A percentile compares a stretch with the other conserved stretches of the same genome.
Evolutionary conservation across 192 early-diverging fungal species (phyloP).

Genomic region (Backusella mclennaniae): DNA sequence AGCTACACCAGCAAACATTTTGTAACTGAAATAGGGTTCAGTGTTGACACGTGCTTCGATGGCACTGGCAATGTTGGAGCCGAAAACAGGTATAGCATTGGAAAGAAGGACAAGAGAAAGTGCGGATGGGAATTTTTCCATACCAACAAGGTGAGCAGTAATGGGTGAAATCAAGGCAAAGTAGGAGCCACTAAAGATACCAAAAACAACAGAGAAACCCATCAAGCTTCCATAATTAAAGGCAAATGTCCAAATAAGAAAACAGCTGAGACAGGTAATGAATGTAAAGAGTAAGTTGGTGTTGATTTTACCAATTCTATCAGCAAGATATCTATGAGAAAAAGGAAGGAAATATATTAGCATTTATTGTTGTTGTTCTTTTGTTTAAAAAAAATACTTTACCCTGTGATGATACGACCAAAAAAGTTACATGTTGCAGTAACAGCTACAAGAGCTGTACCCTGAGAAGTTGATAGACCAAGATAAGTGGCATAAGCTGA

Average conservation of each 20-base stretch:
- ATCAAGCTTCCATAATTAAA: slow-evolving; percentile 23
- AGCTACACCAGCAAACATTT: slow-evolving; percentile 39
- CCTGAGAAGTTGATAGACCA: slow-evolving; percentile 27
- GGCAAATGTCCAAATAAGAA: slow-evolving; percentile 38
- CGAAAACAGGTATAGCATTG: slow-evolving; percentile 29
- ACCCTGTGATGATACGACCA: slow-evolving; percentile 30
- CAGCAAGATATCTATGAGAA: slow-evolving; percentile 9
- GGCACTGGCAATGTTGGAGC: slow-evolving; percentile 36
- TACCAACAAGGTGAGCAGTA: slow-evolving; percentile 14
- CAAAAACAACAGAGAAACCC: slow-evolving; percentile 33
- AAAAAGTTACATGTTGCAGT: slow-evolving; percentile 20
- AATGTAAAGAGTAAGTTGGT: slow-evolving; percentile 27
- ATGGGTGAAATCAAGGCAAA: slow-evolving; percentile 36
- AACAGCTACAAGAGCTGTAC: slow-evolving; percentile 21
- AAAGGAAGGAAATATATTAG: neutral
- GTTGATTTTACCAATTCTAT: slow-evolving; percentile 35
- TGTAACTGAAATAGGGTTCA: slow-evolving; percentile 34
- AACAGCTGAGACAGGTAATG: slow-evolving; percentile 18
- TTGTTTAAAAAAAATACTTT: neutral
- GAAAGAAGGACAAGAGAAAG: slow-evolving; percentile 21
- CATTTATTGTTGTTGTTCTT: neutral
- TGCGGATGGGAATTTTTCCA: slow-evolving; percentile 24
- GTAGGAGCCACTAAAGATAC: slow-evolving; percentile 32
- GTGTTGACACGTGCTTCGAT: slow-evolving; percentile 28
- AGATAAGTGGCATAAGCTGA: slow-evolving; percentile 21